Evolutionary conservation across 2,329 filamentous ascomycete genomes (phyloP).

Genomic region (Trichothecium roseum): DNA sequence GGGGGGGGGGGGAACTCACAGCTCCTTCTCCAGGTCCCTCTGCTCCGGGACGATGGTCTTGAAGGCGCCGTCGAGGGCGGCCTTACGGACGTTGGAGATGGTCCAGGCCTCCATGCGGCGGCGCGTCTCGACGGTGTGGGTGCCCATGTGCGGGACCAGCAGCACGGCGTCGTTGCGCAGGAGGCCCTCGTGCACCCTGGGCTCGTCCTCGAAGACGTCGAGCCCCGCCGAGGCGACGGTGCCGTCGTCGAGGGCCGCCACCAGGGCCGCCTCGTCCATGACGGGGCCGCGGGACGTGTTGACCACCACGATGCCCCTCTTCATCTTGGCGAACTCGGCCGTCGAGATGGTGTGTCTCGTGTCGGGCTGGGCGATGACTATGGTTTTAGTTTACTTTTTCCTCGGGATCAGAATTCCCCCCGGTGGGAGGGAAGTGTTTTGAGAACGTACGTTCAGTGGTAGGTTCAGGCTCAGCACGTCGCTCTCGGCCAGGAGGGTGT

Average conservation of each 20-base stretch:
- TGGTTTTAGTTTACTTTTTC: slow-evolving; percentile 1
- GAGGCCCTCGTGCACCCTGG: slow-evolving; percentile 62
- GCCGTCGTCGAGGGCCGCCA: slow-evolving; percentile 59
- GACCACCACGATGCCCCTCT: slow-evolving; percentile 63
- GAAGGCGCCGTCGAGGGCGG: slow-evolving; percentile 50
- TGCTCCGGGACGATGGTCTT: slow-evolving; percentile 68
- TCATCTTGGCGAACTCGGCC: slow-evolving; percentile 66
- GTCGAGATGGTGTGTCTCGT: slow-evolving; percentile 69
- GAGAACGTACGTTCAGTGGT: slow-evolving; percentile 60
- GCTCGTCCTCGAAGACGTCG: slow-evolving; percentile 78
- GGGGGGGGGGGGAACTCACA: not conserved
- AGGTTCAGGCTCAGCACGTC: slow-evolving; percentile 75
- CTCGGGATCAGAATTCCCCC: too few species aligned
- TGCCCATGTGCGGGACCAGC: slow-evolving; percentile 79
- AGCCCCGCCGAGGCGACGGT: slow-evolving; percentile 62
- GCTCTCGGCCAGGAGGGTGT: slow-evolving; percentile 57
- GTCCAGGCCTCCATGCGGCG: slow-evolving; percentile 66
- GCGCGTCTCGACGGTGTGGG: slow-evolving; percentile 60
- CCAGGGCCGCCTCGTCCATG: slow-evolving; percentile 72
- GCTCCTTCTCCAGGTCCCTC: slow-evolving; percentile 16
- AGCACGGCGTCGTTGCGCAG: slow-evolving; percentile 60
- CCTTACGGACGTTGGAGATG: slow-evolving; percentile 57
- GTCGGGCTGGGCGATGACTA: slow-evolving; percentile 28
- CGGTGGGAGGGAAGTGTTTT: too few species aligned
- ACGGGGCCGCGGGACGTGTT: slow-evolving; percentile 78